Evolutionary conservation across 352 stramenopile genomes (phyloP), one percentile per base, ranked within the genome.

Genomic region (Globisporangium radiosum): DNA sequence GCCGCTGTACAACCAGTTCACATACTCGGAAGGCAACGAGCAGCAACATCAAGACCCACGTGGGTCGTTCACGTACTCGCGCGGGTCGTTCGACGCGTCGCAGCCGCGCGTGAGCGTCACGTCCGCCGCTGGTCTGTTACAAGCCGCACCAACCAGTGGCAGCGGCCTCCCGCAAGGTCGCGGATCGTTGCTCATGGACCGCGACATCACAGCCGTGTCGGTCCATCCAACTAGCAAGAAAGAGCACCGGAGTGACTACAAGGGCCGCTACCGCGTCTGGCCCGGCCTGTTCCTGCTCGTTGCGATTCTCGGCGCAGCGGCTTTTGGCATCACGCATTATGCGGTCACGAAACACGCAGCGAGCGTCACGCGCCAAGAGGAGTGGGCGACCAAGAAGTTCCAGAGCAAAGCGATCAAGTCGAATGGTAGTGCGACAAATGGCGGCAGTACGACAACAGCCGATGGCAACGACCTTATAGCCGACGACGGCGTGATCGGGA

Each of bases 401-500:
- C 53, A 69, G 52, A 65, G 52, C 52, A 52, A 45, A 40, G 6
- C 14, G 40, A 66, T 63, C 52, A 13, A 40, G 14, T 49, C 43
- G 5, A 43, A 19, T 19, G 17, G 17, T 19, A 19, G 17, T 19
- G 17, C 17, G 17, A 44, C 42, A 11, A 39, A 38, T 38, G 62
- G 55, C 44, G 49, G 61, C 14, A 63, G 61, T 17, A 66, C 68
- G 10, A 57, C 54, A 0, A 68, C 60, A 37, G 65, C 58, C n/a
- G 65, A 63, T 14, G 64, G 61, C 60, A 74, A 72, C 10, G 75
- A 77, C 55, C 57, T 80, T 7, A 64, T 82, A 15, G 80, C 71
- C 17, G 81, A 88, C 62, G 82, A 92, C 44, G 82, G 78, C 19
- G 70, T 53, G 9, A 70, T 90, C 25, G 81, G 78, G 3, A 92